Evolutionary conservation across 2,329 filamentous ascomycete species (phyloP), one percentile per base, ranked within the genome.

Genomic region (Colletotrichum phormii): DNA sequence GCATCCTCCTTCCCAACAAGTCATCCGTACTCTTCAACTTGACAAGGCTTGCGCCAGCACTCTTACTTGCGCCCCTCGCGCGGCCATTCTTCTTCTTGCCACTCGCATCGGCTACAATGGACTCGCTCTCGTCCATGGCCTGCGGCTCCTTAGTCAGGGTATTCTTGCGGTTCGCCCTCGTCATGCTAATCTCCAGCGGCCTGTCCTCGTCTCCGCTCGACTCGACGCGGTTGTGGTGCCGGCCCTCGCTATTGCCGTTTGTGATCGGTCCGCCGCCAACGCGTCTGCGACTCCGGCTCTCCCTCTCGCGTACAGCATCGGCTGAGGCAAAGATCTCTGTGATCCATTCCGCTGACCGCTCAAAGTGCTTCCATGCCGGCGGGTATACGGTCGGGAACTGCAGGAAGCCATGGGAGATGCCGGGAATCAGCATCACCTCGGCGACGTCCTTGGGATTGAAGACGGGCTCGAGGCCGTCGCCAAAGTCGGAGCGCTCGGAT

Each of bases 321-420:
- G 86, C 89, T 46, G 82, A 86, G 67, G 83, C 83, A 62, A 98
- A 96, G 0, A 95, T 88, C 33, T 95, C 91, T 59, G 92, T 88
- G 76, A 98, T 95, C 96, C 96, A 98, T 18, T 87, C 84, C 0
- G 91, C 92, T 75, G 93, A 94, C 42, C 93, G 89, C 75, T 93
- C 90, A 77, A 98, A 94, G 79, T 97, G 92, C 78, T 92, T 93
- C 94, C 95, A 97, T 1, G 94, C 95, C 9, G 97, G 94, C 0
- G 95, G 95, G 77, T 97, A 99, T 4, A 98, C 86, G 1, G 90
- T 88, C 0, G 95, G 94, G 79, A 99, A 98, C 79, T 98, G 95
- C 77, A 98, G 84, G 82, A 99, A 99, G 1, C 97, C 97, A 78
- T 99, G 97, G 4, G 92, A 95, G 61, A 98, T 94, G 0, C 96